Evolutionary conservation across 495 filamentous ascomycete species (phyloP).

Genomic region (Sporormia fimetaria): DNA sequence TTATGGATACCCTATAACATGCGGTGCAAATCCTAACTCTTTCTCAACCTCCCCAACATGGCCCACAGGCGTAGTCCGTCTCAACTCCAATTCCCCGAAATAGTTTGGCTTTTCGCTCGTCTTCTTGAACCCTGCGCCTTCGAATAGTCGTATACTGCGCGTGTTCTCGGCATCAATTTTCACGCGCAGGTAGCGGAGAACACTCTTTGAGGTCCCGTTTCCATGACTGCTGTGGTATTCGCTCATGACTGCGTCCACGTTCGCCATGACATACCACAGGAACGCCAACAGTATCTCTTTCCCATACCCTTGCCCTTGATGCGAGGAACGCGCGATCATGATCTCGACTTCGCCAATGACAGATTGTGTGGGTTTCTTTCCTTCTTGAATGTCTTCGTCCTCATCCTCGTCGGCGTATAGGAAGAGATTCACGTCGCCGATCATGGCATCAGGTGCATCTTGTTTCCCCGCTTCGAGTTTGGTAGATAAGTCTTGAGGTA

Average conservation of each 20-base stretch:
- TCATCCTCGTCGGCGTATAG: slow-evolving; percentile 44
- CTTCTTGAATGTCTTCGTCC: slow-evolving; percentile 28
- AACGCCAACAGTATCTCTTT: slow-evolving; percentile 55
- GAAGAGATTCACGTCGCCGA: slow-evolving; percentile 84
- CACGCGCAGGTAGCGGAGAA: slow-evolving; percentile 40
- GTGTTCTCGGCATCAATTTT: slow-evolving; percentile 50
- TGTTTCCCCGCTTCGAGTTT: slow-evolving; percentile 24
- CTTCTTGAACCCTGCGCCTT: slow-evolving; percentile 45
- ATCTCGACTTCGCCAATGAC: slow-evolving; percentile 70
- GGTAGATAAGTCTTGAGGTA: slow-evolving; percentile 1
- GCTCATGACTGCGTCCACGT: slow-evolving; percentile 41
- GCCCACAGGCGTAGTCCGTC: slow-evolving; percentile 22
- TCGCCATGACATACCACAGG: slow-evolving; percentile 47
- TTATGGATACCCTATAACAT: slow-evolving; percentile 5
- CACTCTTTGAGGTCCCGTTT: neutral
- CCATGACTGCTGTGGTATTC: slow-evolving; percentile 41
- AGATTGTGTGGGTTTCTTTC: slow-evolving; percentile 15
- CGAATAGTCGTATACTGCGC: slow-evolving; percentile 49
- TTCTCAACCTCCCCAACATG: slow-evolving; percentile 1
- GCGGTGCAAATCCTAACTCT: slow-evolving; percentile 1
- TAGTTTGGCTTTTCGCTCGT: slow-evolving; percentile 43
- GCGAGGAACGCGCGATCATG: slow-evolving; percentile 60
- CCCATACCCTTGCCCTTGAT: slow-evolving; percentile 56
- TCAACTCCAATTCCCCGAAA: slow-evolving; percentile 56
- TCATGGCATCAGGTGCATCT: slow-evolving; percentile 51